A percentile compares a stretch with the other conserved stretches of the same genome.
These are phyloP conservation scores for Perkinsus marinus DNA, from an alignment of 169 alveolate species.

Conservation along the genomic window DNA sequence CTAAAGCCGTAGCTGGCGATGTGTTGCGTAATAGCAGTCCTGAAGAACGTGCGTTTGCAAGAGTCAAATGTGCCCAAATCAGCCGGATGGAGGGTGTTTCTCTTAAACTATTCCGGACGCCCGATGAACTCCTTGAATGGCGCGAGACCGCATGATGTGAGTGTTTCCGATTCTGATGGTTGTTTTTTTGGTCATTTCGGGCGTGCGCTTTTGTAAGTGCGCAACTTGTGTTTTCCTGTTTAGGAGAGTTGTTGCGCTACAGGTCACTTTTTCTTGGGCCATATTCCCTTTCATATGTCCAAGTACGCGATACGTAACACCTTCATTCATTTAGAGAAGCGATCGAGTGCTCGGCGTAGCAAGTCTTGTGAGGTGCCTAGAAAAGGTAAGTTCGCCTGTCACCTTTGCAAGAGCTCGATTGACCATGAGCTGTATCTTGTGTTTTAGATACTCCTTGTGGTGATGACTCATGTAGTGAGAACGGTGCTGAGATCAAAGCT, in stretches of 20 bases:
- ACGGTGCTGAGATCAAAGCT: neutral
- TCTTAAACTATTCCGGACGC: neutral
- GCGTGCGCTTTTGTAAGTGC: neutral
- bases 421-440: neutral
- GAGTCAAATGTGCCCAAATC: neutral
- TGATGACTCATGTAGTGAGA: neutral
- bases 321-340: neutral
- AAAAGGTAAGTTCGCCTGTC: no score
- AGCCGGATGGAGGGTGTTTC: neutral
- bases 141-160: neutral
- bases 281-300: neutral
- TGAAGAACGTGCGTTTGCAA: neutral
- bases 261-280: neutral
- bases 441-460: neutral
- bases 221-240: neutral
- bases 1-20: neutral
- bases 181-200: neutral
- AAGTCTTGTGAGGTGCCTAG: neutral
- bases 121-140: neutral
- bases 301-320: neutral
- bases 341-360: neutral
- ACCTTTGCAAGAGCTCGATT: neutral
- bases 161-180: neutral
- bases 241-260: neutral
- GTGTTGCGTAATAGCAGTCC: neutral